Evolutionary conservation across 164 flowering plant genomes (phyloP).

Genomic region (Chloranthus sessilifolius): DNA sequence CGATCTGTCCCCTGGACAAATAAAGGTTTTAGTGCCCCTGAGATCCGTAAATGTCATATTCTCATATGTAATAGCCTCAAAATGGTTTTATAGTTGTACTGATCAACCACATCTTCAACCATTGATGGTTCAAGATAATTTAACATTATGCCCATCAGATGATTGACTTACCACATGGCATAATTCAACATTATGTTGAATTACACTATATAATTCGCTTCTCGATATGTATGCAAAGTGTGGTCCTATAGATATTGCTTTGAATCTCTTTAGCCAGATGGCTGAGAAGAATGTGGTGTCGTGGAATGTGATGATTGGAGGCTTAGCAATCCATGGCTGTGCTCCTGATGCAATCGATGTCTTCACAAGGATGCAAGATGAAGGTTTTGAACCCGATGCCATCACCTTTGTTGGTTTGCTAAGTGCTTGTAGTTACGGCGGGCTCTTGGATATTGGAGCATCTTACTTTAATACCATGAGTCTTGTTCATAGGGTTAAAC

Average conservation of each 20-base stretch:
- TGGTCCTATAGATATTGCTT: conserved; percentile 28
- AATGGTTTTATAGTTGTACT: too few species aligned
- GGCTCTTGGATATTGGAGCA: conserved; percentile 34
- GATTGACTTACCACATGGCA: too few species aligned
- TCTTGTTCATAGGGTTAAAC: conserved; percentile 19
- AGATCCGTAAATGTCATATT: too few species aligned
- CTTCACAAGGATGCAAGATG: conserved; percentile 36
- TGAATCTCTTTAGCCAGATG: conserved; percentile 30
- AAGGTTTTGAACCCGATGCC: conserved; percentile 32
- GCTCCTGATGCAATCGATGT: conserved; percentile 33
- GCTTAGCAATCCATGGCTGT: conserved; percentile 42
- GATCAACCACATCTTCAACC: too few species aligned
- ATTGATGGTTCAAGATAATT: too few species aligned
- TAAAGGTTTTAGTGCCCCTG: too few species aligned
- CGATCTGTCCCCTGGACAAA: too few species aligned
- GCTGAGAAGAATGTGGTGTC: conserved; percentile 37
- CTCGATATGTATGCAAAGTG: conserved; percentile 61
- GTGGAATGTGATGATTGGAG: conserved; percentile 50
- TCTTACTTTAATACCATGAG: conserved; percentile 34
- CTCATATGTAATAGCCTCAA: too few species aligned
- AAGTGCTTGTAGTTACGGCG: conserved; percentile 51
- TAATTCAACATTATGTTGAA: too few species aligned
- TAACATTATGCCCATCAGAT: too few species aligned
- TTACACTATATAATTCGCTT: conserved; percentile 37
- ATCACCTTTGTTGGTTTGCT: conserved; percentile 52